Evolutionary conservation across 2,329 filamentous ascomycete species (phyloP).

Genomic region (Aspergillus pseudoterreus): DNA sequence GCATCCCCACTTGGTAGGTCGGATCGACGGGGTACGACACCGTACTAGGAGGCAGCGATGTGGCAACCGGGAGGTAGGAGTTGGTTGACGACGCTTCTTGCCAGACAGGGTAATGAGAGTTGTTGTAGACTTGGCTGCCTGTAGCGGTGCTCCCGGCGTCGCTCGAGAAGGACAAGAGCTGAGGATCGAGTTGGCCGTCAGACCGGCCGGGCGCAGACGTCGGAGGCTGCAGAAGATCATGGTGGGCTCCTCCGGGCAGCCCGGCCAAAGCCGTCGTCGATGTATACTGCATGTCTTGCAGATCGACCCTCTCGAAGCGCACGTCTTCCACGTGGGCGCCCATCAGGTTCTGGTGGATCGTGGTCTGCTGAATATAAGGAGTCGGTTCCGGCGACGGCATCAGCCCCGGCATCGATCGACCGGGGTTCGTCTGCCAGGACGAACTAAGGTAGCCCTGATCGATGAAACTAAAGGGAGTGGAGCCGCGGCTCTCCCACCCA

Average conservation of each 20-base stretch:
- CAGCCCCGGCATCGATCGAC: conserved; percentile 45
- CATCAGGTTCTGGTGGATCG: conserved; percentile 40
- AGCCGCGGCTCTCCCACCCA: conserved; percentile 28
- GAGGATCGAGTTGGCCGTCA: conserved; percentile 40
- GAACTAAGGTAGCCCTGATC: conserved; percentile 40
- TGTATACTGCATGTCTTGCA: conserved; percentile 28
- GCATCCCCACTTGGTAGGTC: conserved; percentile 23
- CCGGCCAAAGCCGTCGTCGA: conserved; percentile 38
- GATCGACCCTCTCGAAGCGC: conserved; percentile 37
- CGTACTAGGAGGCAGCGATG: conserved; percentile 13
- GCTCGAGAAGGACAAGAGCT: conserved; percentile 33
- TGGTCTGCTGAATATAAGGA: conserved; percentile 50
- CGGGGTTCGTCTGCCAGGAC: conserved; percentile 53
- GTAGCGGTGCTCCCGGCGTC: conserved; percentile 13
- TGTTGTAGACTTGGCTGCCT: conserved; percentile 12
- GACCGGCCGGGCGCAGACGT: conserved; percentile 22
- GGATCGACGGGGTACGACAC: conserved; percentile 9
- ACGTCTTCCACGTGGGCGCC: conserved; percentile 41
- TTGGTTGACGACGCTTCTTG: conserved; percentile 17
- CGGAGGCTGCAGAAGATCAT: conserved; percentile 40
- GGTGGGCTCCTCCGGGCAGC: conserved; percentile 40
- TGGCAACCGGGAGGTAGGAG: conserved; percentile 16
- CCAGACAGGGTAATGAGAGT: conserved; percentile 20
- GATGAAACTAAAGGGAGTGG: conserved; percentile 32
- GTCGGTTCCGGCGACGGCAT: conserved; percentile 44